phyloP scores from a whole-genome alignment of 2,329 filamentous ascomycete genomes.

The Phoma herbarum region DNA sequence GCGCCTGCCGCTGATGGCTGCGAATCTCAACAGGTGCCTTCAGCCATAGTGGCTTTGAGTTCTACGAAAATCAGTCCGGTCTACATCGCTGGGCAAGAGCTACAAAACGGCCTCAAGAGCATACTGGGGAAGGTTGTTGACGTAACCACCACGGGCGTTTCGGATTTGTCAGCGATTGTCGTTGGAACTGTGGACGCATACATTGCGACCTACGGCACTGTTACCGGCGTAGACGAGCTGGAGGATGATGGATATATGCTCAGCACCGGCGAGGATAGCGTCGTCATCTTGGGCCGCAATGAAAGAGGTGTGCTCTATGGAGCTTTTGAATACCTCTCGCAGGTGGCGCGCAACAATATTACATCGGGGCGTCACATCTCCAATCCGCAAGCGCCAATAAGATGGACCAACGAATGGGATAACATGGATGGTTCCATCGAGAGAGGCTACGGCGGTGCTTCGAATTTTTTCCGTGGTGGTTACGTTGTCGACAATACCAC shows the following conservation, averaged over 20 bases:
- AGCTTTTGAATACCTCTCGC: constrained; percentile 72
- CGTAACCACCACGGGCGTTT: constrained; percentile 40
- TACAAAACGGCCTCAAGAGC: constrained; percentile 65
- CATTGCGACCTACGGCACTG: constrained; percentile 45
- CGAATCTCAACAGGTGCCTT: constrained; percentile 57
- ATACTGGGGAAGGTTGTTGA: constrained; percentile 63
- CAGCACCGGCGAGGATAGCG: constrained; percentile 55
- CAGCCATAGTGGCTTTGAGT: constrained; percentile 63
- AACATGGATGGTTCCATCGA: constrained; percentile 74
- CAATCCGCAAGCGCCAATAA: constrained; percentile 68
- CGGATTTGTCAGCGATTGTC: constrained; percentile 51
- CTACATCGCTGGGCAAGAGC: constrained; percentile 66
- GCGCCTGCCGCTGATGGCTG: constrained; percentile 59
- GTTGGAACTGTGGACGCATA: constrained; percentile 62
- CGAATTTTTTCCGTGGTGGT: constrained; percentile 72
- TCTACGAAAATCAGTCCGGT: constrained; percentile 64
- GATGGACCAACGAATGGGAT: constrained; percentile 79
- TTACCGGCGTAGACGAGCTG: constrained; percentile 53
- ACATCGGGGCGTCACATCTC: constrained; percentile 58
- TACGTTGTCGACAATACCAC: constrained; percentile 66
- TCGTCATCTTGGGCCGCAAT: constrained; percentile 70
- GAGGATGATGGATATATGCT: constrained; percentile 70
- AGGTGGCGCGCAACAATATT: constrained; percentile 68
- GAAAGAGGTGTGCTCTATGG: constrained; percentile 74
- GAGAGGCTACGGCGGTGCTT: constrained; percentile 72